Conservation (phyloP, 495 filamentous ascomycete genomes). For the Xylaria nigripes region DNA sequence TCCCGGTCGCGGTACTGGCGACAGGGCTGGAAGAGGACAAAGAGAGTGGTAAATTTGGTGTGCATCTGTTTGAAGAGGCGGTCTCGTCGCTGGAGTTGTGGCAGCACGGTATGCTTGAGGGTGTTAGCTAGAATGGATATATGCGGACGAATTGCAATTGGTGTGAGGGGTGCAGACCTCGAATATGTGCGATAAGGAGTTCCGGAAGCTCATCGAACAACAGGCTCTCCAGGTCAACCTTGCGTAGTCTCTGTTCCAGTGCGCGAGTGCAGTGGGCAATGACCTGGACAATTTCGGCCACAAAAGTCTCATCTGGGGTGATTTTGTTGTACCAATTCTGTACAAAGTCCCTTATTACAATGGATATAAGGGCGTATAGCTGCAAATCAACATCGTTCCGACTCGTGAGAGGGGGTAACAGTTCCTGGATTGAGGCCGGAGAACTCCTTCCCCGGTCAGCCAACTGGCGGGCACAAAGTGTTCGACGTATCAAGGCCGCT, state of each 20-base stretch:
- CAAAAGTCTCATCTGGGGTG: constrained; percentile 78
- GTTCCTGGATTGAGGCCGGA: constrained; percentile 54
- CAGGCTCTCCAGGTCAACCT: constrained; percentile 72
- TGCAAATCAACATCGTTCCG: constrained; percentile 87
- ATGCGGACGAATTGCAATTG: not conserved
- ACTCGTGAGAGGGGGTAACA: constrained; percentile 85
- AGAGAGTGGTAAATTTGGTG: constrained; percentile 74
- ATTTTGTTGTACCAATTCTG: constrained; percentile 89
- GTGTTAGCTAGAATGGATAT: constrained; percentile 9
- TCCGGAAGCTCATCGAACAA: constrained; percentile 84
- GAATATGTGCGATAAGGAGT: constrained; percentile 69
- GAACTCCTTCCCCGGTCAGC: constrained; percentile 37
- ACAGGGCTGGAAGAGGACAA: constrained; percentile 69
- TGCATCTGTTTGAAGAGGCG: constrained; percentile 48
- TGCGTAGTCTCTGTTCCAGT: constrained; percentile 73
- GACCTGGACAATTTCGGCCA: constrained; percentile 77
- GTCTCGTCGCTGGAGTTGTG: constrained; percentile 44
- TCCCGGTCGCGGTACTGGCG: constrained; percentile 56
- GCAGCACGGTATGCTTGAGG: constrained; percentile 47
- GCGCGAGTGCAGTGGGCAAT: constrained; percentile 84
- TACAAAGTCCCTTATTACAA: constrained; percentile 81
- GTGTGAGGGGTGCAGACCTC: constrained; percentile 47
- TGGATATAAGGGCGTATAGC: constrained; percentile 82
- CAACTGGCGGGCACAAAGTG: constrained; percentile 41
- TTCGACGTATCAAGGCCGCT: constrained; percentile 42